Percentiles rank a stretch among this genome's conserved stretches.
phyloP scores from a whole-genome alignment of 306 rosid species.

The Fragaria vesca region DNA sequence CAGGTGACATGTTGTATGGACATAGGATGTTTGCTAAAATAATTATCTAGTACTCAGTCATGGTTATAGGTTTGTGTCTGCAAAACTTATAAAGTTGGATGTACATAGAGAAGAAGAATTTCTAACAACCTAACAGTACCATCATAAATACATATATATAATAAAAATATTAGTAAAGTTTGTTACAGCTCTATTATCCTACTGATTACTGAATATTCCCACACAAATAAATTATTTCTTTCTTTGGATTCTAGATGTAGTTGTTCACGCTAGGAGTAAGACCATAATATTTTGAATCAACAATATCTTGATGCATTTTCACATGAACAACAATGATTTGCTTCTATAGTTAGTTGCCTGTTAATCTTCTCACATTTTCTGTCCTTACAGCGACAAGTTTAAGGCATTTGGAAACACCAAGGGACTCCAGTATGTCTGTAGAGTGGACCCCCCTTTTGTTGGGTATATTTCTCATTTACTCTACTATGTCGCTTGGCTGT shows the following conservation, averaged over 20 bases:
- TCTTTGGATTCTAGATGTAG: background rate
- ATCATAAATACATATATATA: background rate
- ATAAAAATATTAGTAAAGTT: background rate
- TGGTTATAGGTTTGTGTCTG: background rate
- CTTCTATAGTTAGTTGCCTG: background rate
- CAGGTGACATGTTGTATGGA: constrained; percentile 47
- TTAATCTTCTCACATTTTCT: constrained; percentile 17
- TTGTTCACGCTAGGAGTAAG: background rate
- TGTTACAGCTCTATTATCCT: background rate
- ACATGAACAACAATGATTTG: background rate
- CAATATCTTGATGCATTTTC: background rate
- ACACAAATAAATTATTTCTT: background rate
- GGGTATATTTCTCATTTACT: constrained; percentile 55
- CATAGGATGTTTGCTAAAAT: background rate
- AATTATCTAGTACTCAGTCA: background rate
- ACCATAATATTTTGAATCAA: background rate
- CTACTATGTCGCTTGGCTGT: constrained; percentile 15
- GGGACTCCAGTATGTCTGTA: constrained; percentile 57
- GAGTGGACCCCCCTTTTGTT: constrained; percentile 79
- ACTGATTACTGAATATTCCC: background rate
- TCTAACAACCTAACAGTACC: background rate
- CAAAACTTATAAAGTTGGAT: background rate
- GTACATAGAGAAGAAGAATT: background rate
- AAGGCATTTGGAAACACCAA: constrained; percentile 44
- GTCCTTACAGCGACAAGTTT: constrained; percentile 33